Conservation (phyloP, 2,329 filamentous ascomycete genomes). For the Fusarium austroafricanum region DNA sequence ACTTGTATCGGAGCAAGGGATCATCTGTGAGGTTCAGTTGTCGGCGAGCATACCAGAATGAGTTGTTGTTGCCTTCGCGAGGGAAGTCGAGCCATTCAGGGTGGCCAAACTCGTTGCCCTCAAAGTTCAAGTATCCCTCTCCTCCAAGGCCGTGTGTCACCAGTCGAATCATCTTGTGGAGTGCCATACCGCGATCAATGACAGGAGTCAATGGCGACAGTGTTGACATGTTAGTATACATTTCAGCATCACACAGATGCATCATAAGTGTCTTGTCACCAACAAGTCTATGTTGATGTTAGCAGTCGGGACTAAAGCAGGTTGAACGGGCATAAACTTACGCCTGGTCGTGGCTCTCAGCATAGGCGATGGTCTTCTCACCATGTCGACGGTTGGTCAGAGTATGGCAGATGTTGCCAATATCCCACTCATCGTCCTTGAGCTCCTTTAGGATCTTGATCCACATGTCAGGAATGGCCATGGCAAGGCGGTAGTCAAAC, state of each 20-base stretch:
- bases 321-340: conserved; percentile 61
- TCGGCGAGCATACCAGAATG: conserved; percentile 92
- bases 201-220: conserved; percentile 85
- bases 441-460: conserved; percentile 98
- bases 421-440: conserved; percentile 91
- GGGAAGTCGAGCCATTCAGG: conserved; percentile 99
- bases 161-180: conserved; percentile 98
- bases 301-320: conserved; percentile 30
- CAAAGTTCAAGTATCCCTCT: conserved; percentile 98
- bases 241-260: conserved; percentile 96
- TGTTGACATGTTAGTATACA: conserved; percentile 98
- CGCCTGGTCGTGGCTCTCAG: conserved; percentile 98
- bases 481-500: conserved; percentile 96
- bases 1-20: conserved; percentile 83
- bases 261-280: conserved; percentile 98
- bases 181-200: conserved; percentile 88
- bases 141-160: conserved; percentile 92
- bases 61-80: conserved; percentile 90
- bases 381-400: conserved; percentile 93
- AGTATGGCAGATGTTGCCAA: conserved; percentile 85
- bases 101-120: conserved; percentile 98
- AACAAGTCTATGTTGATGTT: conserved; percentile 72
- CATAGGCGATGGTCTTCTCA: conserved; percentile 98
- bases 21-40: conserved; percentile 96
- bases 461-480: conserved; percentile 99